Conservation (phyloP, 108 stramenopile genomes). For the Pseudonitzschia multistriata region DNA sequence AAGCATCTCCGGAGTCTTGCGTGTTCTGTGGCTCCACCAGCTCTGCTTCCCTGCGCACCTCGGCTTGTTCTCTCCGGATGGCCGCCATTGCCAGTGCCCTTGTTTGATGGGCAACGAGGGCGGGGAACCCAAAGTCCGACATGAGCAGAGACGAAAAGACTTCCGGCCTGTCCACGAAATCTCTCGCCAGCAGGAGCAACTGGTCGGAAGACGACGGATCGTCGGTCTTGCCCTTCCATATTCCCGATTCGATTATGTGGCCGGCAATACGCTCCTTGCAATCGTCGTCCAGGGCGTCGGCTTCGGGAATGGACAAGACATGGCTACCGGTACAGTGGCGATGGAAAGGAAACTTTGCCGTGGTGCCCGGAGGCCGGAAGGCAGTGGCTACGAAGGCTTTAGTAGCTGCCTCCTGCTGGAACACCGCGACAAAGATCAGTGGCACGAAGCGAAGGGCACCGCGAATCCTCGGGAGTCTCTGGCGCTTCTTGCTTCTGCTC, state of each 20-base stretch:
- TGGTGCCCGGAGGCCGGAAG: background rate
- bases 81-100: slow-evolving; percentile 41
- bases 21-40: no score
- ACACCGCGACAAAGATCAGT: background rate
- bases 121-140: slow-evolving; percentile 44
- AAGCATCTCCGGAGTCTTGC: no score
- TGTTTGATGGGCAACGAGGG: slow-evolving; percentile 43
- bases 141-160: slow-evolving; percentile 41
- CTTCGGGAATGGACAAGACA: slow-evolving; percentile 9
- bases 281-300: background rate
- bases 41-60: background rate
- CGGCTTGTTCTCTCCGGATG: slow-evolving; percentile 10
- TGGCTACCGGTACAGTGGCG: background rate
- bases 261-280: slow-evolving; percentile 1
- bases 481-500: background rate
- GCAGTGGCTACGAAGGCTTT: background rate
- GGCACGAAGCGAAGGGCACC: background rate
- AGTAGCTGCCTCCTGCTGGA: background rate
- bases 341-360: background rate
- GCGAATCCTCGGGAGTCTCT: background rate
- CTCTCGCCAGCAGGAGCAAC: slow-evolving; percentile 32
- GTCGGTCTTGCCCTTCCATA: slow-evolving; percentile 7
- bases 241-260: background rate
- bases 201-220: slow-evolving; percentile 2
- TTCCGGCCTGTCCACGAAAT: slow-evolving; percentile 56